Evolutionary conservation across 2,329 filamentous ascomycete species (phyloP).

Genomic region (Magnaporthiopsis poae): DNA sequence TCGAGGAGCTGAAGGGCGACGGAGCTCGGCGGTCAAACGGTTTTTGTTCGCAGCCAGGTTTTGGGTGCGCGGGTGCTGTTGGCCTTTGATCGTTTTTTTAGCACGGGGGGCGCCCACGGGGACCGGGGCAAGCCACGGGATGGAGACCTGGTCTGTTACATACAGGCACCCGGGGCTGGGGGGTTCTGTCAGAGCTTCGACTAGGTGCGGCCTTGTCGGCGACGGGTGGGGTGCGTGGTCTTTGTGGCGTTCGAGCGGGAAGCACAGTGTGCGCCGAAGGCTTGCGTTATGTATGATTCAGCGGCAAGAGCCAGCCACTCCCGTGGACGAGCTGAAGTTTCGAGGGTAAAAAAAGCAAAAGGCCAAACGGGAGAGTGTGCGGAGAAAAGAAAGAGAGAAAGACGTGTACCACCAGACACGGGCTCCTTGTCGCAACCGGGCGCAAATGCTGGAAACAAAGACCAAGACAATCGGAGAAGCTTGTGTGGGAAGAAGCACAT

Average conservation of each 20-base stretch:
- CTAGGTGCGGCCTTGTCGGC: background rate
- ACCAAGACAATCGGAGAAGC: background rate
- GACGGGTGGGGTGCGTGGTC: background rate
- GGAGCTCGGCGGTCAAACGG: background rate
- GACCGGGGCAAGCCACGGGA: slow-evolving; percentile 1
- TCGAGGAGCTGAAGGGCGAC: background rate
- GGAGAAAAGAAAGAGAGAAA: slow-evolving; percentile 1
- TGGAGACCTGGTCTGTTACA: slow-evolving; percentile 7
- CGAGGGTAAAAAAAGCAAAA: background rate
- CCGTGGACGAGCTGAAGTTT: background rate
- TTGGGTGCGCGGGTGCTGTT: background rate
- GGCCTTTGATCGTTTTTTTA: background rate
- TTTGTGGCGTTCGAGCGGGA: background rate
- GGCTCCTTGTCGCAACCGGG: slow-evolving; percentile 8
- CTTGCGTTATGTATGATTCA: background rate
- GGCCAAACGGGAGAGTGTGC: background rate
- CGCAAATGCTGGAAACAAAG: slow-evolving; percentile 16
- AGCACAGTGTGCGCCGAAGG: background rate
- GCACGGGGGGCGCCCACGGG: background rate
- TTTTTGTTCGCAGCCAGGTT: background rate
- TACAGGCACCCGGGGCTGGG: background rate
- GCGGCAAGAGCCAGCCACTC: background rate
- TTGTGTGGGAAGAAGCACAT: background rate
- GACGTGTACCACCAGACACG: background rate
- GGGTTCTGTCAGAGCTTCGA: slow-evolving; percentile 1